Evolutionary conservation across 1,284 basidiomycete species (phyloP).

Genomic region (Puccinia novopanici): DNA sequence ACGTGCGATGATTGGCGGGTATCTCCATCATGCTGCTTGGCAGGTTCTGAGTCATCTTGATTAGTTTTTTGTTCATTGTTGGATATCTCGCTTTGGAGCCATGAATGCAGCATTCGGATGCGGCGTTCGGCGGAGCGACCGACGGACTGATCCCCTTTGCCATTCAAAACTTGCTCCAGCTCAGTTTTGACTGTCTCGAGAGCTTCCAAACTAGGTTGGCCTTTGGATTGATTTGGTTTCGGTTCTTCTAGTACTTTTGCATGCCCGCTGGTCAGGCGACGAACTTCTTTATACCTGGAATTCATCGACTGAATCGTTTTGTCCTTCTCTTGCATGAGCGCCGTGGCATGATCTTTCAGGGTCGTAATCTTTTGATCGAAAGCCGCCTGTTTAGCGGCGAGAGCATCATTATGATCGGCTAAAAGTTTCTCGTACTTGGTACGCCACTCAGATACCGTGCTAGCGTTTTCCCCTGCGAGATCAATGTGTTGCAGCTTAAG

Average conservation of each 20-base stretch:
- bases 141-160: constrained; percentile 19
- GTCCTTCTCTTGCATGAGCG: constrained; percentile 31
- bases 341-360: constrained; percentile 14
- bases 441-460: constrained; percentile 55
- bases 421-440: constrained; percentile 57
- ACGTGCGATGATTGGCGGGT: constrained; percentile 10
- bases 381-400: constrained; percentile 54
- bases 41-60: constrained; percentile 30
- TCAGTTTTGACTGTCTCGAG: constrained; percentile 26
- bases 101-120: constrained; percentile 25
- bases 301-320: background rate
- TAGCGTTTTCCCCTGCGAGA: constrained; percentile 19
- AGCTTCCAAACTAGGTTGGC: background rate
- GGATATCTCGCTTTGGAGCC: constrained; percentile 27
- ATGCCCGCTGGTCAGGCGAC: constrained; percentile 12
- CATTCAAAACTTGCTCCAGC: constrained; percentile 23
- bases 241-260: constrained; percentile 22
- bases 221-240: background rate
- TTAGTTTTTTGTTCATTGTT: constrained; percentile 10
- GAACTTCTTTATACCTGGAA: constrained; percentile 28
- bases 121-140: constrained; percentile 30
- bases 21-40: constrained; percentile 4
- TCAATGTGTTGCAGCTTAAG: constrained; percentile 18
- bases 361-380: constrained; percentile 8
- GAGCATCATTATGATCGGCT: constrained; percentile 56